A percentile compares a stretch with the other conserved stretches of the same genome.
Conservation (phyloP, 306 rosid genomes). For the Carpinus fangiana region DNA sequence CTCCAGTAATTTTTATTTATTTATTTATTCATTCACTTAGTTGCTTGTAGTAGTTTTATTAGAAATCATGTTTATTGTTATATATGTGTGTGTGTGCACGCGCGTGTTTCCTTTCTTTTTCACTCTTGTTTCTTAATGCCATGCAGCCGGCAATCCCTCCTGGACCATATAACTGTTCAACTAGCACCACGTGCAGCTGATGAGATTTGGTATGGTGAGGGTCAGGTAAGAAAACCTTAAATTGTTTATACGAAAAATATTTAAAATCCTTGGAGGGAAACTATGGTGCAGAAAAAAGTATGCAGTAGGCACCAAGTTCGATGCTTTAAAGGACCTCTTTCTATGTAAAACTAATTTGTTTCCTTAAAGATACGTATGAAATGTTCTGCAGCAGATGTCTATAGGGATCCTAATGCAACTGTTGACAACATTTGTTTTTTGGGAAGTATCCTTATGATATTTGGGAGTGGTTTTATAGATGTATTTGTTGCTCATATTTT, state of each 20-base stretch:
- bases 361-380: neutral
- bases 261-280: neutral
- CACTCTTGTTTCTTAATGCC: constrained; percentile 23
- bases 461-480: neutral
- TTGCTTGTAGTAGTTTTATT: constrained; percentile 23
- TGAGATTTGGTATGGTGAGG: constrained; percentile 83
- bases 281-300: neutral
- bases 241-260: neutral
- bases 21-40: constrained; percentile 15
- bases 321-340: neutral
- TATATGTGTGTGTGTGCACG: too few species aligned
- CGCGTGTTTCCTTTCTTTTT: constrained; percentile 11
- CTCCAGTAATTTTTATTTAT: neutral
- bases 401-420: neutral
- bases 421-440: neutral
- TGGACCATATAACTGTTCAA: constrained; percentile 94
- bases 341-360: neutral
- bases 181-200: constrained; percentile 99
- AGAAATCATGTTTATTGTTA: neutral
- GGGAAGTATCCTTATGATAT: neutral
- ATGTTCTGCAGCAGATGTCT: neutral
- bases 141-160: constrained; percentile 86
- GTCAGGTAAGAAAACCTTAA: constrained; percentile 50
- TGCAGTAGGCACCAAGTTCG: neutral
- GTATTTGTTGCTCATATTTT: neutral